Evolutionary conservation across 768 basidiomycete species (phyloP).

Genomic region (Collybia sordida): DNA sequence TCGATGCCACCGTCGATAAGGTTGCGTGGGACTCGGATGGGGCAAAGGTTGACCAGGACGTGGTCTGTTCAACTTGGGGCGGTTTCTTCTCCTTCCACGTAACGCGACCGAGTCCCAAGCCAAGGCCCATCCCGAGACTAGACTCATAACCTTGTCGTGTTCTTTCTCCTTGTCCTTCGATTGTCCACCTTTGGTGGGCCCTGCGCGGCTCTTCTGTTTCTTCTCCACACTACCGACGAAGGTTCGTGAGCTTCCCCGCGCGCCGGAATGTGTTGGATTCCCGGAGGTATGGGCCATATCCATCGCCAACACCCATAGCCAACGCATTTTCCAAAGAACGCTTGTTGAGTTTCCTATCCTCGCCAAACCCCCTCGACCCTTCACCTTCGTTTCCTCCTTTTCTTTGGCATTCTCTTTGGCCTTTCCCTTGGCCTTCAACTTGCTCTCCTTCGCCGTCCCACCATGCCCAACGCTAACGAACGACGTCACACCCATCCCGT

Average conservation of each 20-base stretch:
- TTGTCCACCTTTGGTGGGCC: no score
- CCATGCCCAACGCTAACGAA: slow-evolving; percentile 13
- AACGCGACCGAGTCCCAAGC: not conserved
- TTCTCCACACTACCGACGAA: slow-evolving; percentile 4
- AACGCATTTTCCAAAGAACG: not conserved
- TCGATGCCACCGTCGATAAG: not conserved
- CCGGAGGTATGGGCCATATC: not conserved
- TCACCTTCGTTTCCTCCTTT: no score
- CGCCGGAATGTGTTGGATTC: slow-evolving; percentile 2
- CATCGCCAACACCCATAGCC: no score
- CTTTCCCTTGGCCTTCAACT: not conserved
- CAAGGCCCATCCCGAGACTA: not conserved
- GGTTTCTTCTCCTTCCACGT: not conserved
- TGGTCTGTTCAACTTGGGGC: not conserved
- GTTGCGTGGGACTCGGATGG: not conserved
- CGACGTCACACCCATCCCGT: slow-evolving; percentile 5
- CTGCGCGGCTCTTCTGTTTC: slow-evolving; percentile 18
- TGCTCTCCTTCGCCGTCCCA: slow-evolving; percentile 6
- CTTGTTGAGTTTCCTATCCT: not conserved
- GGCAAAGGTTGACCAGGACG: not conserved
- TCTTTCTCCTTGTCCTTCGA: no score
- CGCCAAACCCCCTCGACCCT: no score
- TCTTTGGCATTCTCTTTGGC: slow-evolving; percentile 5
- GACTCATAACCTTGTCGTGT: slow-evolving; percentile 4
- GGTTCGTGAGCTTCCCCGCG: not conserved